Base-by-base conservation (phyloP, 331 rosid genomes). In the Dryas integrifolia region DNA sequence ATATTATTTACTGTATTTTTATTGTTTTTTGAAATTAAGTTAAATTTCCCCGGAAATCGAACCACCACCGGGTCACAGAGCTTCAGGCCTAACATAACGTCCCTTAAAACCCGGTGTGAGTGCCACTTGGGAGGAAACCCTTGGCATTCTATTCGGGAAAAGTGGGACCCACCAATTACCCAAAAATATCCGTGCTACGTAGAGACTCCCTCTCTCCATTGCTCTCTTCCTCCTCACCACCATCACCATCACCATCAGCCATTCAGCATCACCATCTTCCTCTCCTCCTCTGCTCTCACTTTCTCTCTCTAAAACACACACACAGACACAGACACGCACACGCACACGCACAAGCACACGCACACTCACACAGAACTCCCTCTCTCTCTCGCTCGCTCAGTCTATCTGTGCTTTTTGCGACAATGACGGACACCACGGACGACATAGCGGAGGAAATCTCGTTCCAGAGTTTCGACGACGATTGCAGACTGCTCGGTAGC, bases 361-460 rank as follows among this genome's bases (percentile, higher is more conserved):
- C 65, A 14, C 46, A 12, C 46, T 6, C 18, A 60, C 13, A 39
- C 6, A 5, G 55, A 12, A 57, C 48, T 43, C 43, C 30, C 72
- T 62, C 58, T 62, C 70, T 69, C 0, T 57, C 45, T 40, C 6
- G 52, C 9, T 16, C 46, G n/a, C 46, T 55, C 7, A 9, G 0
- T 5, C 41, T 7, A 12, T 55, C 14, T 41, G 38, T 38, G 56
- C 41, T 35, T 35, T 57, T 18, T 67, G 43, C 39, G 7, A 15
- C 64, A 77, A 92, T 93, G 98, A 86, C 98, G 58, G 98, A 93
- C 79, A 90, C 91, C 14, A 93, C 96, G 2, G 98, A 93, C 43
- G 98, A 93, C 45, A 87, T 93, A 50, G 97, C 97, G 0, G 97
- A 89, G 82, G 98, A 93, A 80, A 91, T 93, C 73, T 90, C 96